A percentile compares a stretch with the other conserved stretches of the same genome.
Evolutionary conservation across 805 yeast genomes (phyloP).

Genomic region (Nakazawaea ernobii): DNA sequence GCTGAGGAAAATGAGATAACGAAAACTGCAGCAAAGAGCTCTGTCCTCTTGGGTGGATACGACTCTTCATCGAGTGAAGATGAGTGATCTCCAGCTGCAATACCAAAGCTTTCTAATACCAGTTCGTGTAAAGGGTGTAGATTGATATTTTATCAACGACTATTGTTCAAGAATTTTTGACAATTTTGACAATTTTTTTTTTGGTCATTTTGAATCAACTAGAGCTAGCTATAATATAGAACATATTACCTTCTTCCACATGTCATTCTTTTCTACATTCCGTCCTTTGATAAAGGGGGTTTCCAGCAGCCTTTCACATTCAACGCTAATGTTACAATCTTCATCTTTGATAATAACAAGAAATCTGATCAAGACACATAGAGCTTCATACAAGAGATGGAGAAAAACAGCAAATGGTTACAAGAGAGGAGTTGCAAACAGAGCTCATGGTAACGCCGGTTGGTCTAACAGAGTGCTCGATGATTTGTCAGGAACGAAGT

Average conservation of each 20-base stretch:
- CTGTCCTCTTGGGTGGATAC: neutral
- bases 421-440: slow-evolving; percentile 72
- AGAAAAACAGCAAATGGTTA: slow-evolving; percentile 61
- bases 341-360: slow-evolving; percentile 15
- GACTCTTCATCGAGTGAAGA: neutral
- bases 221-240: neutral
- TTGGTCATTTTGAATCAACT: too few species aligned
- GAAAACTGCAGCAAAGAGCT: neutral
- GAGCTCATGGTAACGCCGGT: slow-evolving; percentile 91
- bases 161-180: too few species aligned
- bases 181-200: too few species aligned
- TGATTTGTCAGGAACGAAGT: slow-evolving; percentile 53
- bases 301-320: slow-evolving; percentile 2
- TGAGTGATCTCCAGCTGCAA: neutral
- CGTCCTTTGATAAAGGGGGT: slow-evolving; percentile 6
- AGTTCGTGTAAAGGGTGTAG: neutral
- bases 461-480: slow-evolving; percentile 63
- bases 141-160: neutral
- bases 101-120: neutral
- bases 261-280: neutral
- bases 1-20: neutral
- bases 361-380: slow-evolving; percentile 65
- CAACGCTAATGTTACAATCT: slow-evolving; percentile 6
- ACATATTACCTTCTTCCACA: neutral
- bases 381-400: slow-evolving; percentile 86